Base-by-base conservation (phyloP, 2,329 filamentous ascomycete species). In the Cladophialophora exuberans region DNA sequence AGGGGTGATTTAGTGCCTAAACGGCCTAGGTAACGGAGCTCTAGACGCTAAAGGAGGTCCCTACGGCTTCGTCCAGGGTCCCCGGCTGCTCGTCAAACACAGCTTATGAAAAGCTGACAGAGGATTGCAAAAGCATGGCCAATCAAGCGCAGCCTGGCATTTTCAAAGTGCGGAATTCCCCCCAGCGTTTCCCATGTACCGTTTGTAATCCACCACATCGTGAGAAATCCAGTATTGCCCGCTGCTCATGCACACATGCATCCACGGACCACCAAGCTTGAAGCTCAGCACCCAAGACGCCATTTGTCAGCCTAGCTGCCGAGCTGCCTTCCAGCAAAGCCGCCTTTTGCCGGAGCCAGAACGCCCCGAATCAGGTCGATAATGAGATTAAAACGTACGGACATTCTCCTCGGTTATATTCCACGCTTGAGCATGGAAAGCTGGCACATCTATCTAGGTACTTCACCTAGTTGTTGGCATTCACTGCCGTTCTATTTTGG, bases 101-200 rank as follows among this genome's bases (percentile, higher is more conserved):
- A 28, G 55, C 54, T 60, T 60, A 60, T 52, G 47, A 54, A 54
- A 61, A 58, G 55, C 58, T 61, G 58, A 61, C 58, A 50, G 31
- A 61, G 52, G 43, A 51, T 54, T 54, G 43, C 23, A 25, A 41
- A 50, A 48, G 42, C 56, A 41, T 23, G 26, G 41, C 50, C 55
- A 61, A 61, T 56, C 39, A 46, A 11, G 15, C 23, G 5, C 2
- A 6, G 6, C 5, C 43, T 30, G 35, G 39, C 38, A 30, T 30
- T 53, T 45, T 20, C 47, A 20, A 15, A 49, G 42, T 46, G 56
- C 52, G 56, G 56, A 59, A 59, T 41, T 39, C 31, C 17, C 25
- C 13, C 33, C 33, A 26, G 31, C 26, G 11, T n/a, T 5, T 33
- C 20, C n/a, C 6, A 30, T 31, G 43, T 39, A 15, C 46, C 33